Conservation (phyloP, 2,329 filamentous ascomycete genomes). For the Colletotrichum sp. region DNA sequence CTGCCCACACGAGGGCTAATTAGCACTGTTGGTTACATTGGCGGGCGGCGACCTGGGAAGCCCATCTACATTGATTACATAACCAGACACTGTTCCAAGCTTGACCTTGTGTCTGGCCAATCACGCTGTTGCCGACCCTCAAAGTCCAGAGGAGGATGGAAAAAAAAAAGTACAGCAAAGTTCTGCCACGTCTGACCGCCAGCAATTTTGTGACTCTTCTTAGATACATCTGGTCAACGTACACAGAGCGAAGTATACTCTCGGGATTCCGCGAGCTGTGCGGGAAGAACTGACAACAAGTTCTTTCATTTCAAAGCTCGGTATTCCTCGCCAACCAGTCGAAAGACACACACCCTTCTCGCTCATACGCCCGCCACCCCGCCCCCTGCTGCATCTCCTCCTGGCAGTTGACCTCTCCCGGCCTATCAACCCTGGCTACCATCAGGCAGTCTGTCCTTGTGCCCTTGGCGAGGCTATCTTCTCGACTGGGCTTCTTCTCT, state of each 20-base stretch:
- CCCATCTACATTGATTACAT: not conserved
- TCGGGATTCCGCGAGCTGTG: not conserved
- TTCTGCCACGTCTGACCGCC: constrained; percentile 16
- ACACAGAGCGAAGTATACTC: not conserved
- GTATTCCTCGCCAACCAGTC: not conserved
- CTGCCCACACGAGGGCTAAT: not conserved
- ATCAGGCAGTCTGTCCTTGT: not conserved
- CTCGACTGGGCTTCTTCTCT: not conserved
- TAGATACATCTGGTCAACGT: not conserved
- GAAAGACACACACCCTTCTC: not conserved
- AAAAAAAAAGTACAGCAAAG: not conserved
- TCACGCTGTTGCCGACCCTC: not conserved
- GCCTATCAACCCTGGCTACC: constrained; percentile 13
- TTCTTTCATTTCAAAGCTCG: not conserved
- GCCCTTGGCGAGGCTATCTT: constrained; percentile 9
- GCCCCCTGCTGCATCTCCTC: not conserved
- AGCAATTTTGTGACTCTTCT: constrained; percentile 7
- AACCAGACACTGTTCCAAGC: not conserved
- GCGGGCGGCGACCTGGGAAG: not conserved
- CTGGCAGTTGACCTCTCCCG: not conserved
- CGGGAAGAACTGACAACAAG: not conserved
- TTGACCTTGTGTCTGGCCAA: not conserved
- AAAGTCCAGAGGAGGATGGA: not conserved
- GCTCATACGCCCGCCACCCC: not conserved
- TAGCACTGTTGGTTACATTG: not conserved